A percentile compares a stretch with the other conserved stretches of the same genome.
Conservation (phyloP, 2,329 filamentous ascomycete species). For the Penicillium olsonii region DNA sequence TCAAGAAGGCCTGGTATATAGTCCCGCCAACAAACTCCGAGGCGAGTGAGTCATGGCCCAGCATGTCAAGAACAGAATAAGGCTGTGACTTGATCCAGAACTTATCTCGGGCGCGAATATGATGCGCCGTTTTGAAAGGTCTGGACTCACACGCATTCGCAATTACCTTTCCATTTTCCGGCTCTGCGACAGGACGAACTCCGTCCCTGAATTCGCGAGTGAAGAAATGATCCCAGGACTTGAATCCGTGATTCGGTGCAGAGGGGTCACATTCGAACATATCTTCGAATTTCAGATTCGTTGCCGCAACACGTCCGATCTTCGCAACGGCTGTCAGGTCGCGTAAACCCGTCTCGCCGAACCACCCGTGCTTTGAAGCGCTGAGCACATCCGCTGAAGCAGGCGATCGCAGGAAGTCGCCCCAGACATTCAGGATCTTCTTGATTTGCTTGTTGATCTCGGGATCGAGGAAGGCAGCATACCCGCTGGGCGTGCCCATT, state of each 20-base stretch:
- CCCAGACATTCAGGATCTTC: constrained; percentile 57
- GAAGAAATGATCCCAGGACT: constrained; percentile 72
- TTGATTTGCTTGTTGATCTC: constrained; percentile 56
- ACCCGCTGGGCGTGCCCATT: constrained; percentile 58
- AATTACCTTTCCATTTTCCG: constrained; percentile 53
- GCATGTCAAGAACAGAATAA: constrained; percentile 66
- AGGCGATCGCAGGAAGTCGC: constrained; percentile 53
- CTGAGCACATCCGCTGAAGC: constrained; percentile 55
- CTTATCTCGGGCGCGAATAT: constrained; percentile 58
- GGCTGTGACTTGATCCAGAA: constrained; percentile 73
- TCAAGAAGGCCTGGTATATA: constrained; percentile 71
- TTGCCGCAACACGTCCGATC: constrained; percentile 19
- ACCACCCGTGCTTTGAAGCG: constrained; percentile 55
- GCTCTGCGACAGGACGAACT: constrained; percentile 61
- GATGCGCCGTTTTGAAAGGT: constrained; percentile 54
- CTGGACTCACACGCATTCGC: constrained; percentile 67
- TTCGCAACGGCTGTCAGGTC: constrained; percentile 43
- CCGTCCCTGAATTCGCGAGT: constrained; percentile 58
- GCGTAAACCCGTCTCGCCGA: constrained; percentile 50
- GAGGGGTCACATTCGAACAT: constrained; percentile 32
- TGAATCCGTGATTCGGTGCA: constrained; percentile 52
- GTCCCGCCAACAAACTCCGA: constrained; percentile 63
- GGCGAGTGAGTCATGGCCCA: constrained; percentile 55
- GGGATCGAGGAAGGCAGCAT: constrained; percentile 55
- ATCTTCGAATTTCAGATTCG: constrained; percentile 28